Conservation (phyloP, 2,329 filamentous ascomycete species). For the Paecilomyces dactylethromorphus region DNA sequence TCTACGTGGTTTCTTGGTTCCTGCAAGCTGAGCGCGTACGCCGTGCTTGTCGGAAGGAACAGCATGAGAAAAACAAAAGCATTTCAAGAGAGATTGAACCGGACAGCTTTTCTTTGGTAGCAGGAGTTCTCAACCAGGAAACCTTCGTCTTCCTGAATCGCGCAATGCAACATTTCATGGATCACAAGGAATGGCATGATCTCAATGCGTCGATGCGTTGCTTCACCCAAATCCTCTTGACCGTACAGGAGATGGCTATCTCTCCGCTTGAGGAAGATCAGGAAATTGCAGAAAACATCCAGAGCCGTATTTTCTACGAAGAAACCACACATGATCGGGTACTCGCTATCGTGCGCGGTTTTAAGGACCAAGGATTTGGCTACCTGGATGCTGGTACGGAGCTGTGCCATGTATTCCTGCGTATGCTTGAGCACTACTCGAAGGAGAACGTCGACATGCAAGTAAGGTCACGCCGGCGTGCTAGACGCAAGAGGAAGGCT, state of each 20-base stretch:
- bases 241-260: conserved; percentile 84
- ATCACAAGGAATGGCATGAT: conserved; percentile 81
- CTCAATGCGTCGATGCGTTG: conserved; percentile 84
- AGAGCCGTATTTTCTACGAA: conserved; percentile 97
- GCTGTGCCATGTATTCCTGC: conserved; percentile 81
- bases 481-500: conserved; percentile 54
- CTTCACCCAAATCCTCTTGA: conserved; percentile 88
- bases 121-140: conserved; percentile 86
- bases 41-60: conserved; percentile 52
- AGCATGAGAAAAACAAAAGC: conserved; percentile 42
- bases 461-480: conserved; percentile 71
- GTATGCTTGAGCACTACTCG: conserved; percentile 85
- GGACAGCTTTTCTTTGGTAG: conserved; percentile 79
- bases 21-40: conserved; percentile 75
- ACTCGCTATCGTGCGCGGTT: conserved; percentile 71
- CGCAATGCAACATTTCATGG: conserved; percentile 69
- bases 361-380: conserved; percentile 88
- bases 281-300: conserved; percentile 95
- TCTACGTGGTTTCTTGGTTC: conserved; percentile 91
- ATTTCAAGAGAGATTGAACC: conserved; percentile 51
- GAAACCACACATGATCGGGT: conserved; percentile 88
- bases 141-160: conserved; percentile 86
- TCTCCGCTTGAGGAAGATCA: conserved; percentile 86
- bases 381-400: conserved; percentile 92
- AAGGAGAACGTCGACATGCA: conserved; percentile 94